These are phyloP conservation scores for Terana coerulea DNA, from an alignment of 768 basidiomycete genomes.

Conservation along the genomic window DNA sequence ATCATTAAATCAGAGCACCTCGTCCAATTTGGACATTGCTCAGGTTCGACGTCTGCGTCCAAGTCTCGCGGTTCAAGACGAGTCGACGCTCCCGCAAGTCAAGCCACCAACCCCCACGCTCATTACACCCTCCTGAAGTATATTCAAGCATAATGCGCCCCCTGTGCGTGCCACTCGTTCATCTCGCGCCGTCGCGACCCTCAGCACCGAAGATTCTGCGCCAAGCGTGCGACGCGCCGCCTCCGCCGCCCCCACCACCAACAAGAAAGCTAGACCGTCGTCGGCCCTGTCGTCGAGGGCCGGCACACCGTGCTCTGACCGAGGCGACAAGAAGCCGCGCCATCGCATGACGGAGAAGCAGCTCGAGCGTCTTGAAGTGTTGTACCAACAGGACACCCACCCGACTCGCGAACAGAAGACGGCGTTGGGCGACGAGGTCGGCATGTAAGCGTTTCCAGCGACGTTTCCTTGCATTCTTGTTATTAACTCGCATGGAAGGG, in stretches of 20 bases:
- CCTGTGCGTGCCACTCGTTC: conserved; percentile 15
- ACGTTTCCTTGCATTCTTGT: background rate
- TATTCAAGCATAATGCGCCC: conserved; percentile 16
- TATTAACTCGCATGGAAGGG: conserved; percentile 15
- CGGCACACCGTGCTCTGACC: conserved; percentile 4
- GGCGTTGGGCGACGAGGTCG: conserved; percentile 20
- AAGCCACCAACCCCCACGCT: background rate
- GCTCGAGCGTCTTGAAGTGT: conserved; percentile 22
- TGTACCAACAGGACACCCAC: conserved; percentile 22
- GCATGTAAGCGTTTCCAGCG: conserved; percentile 17
- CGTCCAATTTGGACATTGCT: no score
- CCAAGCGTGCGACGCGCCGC: background rate
- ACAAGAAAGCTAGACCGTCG: background rate
- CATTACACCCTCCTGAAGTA: no score
- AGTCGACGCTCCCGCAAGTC: no score
- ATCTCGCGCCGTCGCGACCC: conserved; percentile 1
- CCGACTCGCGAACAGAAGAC: conserved; percentile 23
- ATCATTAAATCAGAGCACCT: no score
- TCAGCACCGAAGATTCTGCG: background rate
- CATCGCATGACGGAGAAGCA: conserved; percentile 34
- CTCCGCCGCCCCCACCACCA: background rate
- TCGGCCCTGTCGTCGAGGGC: conserved; percentile 4
- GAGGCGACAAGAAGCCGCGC: conserved; percentile 27
- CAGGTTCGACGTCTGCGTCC: no score
- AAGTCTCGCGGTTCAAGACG: no score